Base-by-base conservation (phyloP, 164 flowering plant genomes). In the Vitis rupestris region DNA sequence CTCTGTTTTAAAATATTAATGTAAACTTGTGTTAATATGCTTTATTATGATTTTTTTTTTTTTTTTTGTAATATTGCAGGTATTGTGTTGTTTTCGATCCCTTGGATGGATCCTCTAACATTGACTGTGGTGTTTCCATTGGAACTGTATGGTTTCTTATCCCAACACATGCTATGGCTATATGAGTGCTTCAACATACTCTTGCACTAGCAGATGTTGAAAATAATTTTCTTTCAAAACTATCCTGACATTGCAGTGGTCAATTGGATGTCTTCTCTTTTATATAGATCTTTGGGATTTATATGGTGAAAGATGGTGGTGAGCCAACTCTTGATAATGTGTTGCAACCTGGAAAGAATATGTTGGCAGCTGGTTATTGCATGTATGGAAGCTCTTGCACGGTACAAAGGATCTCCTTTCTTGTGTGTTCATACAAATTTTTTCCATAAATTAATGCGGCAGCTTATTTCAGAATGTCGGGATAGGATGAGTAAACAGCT, bases 311-410 rank as follows among this genome's bases (percentile, higher is more conserved):
- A 76, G 82, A 88, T 79, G 50, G 50, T 6, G 61, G 50, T 1
- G 86, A 91, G 62, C 93, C 97, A 72, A 79, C 78, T 65, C 58
- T 93, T 12, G 88, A 86, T 23, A 95, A 91, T 79, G 99, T 93
- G 23, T 72, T 93, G 86, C 89, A 84, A 82, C 90, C 99, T 61
- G 99, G 99, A 72, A 90, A 83, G 75, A 81, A 88, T 67, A 84
- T 96, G 98, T 23, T 91, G 55, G 99, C 99, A 47, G 99, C 99
- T 76, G 99, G 99, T 37, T 96, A 96, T 72, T 96, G 99, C 84
- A 90, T 96, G 99, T 96, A 96, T 76, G 99, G 99, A 71, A 96
- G 98, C 80, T 96, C 97, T 68, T 96, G 99, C 91, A 88, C 81
- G 90, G 97, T 90, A 90, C 60, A 63, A 17, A 61, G 48, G 29